Base-by-base conservation (phyloP, 257 asterid genomes). In the Thymus quinquecostatus region DNA sequence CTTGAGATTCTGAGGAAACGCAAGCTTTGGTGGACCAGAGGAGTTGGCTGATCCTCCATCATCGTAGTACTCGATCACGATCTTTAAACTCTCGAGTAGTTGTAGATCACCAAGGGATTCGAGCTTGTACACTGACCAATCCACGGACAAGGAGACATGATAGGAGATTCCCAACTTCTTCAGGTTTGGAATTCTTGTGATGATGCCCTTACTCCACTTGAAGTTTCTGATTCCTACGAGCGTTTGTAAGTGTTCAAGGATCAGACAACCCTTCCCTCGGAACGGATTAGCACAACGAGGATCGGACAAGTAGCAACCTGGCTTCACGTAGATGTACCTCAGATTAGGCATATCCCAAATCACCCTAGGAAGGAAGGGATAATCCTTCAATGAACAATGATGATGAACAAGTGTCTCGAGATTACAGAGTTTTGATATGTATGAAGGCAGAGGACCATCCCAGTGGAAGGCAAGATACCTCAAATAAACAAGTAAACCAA, bases 391-490 rank as follows among this genome's bases (percentile, higher is more conserved):
- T 50, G 21, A 50, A 50, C 29, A 50, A 50, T 50, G 54, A 5
- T 51, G 47, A 64, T 2, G 55, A 51, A 70, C 21, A 49, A 78
- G 1, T 3, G 72, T 59, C 49, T 77, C 61, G 0, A 81, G 66
- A 69, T 69, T 73, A 34, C 8, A 5, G 8, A 77, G 72, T 10
- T 53, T 30, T 8, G 70, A 73, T 28, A 80, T 60, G 7, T 69
- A 57, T 5, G 38, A 5, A 1, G 75, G 75, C n/a, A 73, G 51
- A 2, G 8, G 1, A 5, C 11, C 12, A 14, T 48, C 38, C 14
- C 14, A 67, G 30, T 56, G 49, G 28, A 73, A 53, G 51, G 67
- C 78, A 28, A 77, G 75, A 71, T 69, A 77, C 67, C 80, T 77
- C 47, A 81, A 40, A 12, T 1, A 14, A 50, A 6, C 9, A 50